Base-by-base conservation (phyloP, 768 basidiomycete species). In the Mrakia frigida region DNA sequence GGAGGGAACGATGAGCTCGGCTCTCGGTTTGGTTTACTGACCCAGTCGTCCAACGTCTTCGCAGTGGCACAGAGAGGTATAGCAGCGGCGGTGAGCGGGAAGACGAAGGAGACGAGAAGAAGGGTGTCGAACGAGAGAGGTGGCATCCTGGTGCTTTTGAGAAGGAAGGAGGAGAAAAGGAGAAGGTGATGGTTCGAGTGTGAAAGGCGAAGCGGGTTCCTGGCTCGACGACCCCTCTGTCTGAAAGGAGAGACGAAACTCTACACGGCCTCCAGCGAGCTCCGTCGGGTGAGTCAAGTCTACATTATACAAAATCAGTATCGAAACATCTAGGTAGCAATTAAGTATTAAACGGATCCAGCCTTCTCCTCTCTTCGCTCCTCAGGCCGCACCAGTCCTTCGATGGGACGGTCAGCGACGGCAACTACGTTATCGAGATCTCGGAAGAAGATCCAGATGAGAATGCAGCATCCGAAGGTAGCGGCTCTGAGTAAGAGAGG, bases 381-480 rank as follows among this genome's bases (percentile, higher is more conserved):
- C 46, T 50, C 46, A 3, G 46, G 46, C 16, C 18, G 16, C 11
- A 50, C 5, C 2, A 50, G 4, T 50, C 46, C 46, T 18, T 50
- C 46, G 46, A 50, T 46, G 43, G 43, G 43, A 10, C 43, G 43
- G 6, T 46, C 14, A 2, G 43, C 43, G 14, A 50, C 18, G 13
- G 46, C 46, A 3, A 61, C 59, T 7, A 25, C 72, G 41, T 73
- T 10, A n/a, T 73, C 72, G 61, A 67, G 46, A 25, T 74, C 28
- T 25, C 41, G 43, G 67, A 74, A 74, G 67, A 67, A 74, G 31
- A 68, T 25, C 63, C 63, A 75, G 50, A 75, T 75, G 35, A 50
- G 16, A 2, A 31, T 50, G 16, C 46, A 46, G 25, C 31, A 68
- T 35, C 35, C 23, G 28, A 65, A 52, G 53, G 52, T 75, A 31